Conservation (phyloP, 148 eudicot species). For the Linanthus parryae region DNA sequence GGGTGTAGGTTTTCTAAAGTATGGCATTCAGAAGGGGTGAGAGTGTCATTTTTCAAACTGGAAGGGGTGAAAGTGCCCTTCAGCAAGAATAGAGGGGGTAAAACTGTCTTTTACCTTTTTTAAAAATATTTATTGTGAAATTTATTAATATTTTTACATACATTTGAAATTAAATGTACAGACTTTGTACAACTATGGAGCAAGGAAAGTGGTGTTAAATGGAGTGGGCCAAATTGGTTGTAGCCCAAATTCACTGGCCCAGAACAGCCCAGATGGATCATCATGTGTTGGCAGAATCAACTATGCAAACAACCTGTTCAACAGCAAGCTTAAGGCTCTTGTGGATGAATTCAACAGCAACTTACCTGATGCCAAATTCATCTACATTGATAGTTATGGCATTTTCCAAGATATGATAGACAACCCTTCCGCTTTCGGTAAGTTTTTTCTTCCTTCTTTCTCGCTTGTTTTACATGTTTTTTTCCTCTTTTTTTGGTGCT, state of each 20-base stretch:
- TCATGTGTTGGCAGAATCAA: slow-evolving; percentile 7
- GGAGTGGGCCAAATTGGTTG: slow-evolving; percentile 31
- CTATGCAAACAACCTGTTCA: slow-evolving; percentile 36
- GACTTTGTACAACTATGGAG: slow-evolving; percentile 38
- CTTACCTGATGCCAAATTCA: slow-evolving; percentile 25
- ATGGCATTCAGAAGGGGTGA: too few species aligned
- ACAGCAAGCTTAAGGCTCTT: slow-evolving; percentile 26
- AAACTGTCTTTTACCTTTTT: too few species aligned
- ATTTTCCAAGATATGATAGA: slow-evolving; percentile 33
- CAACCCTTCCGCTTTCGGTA: slow-evolving; percentile 26
- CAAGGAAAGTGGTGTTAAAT: slow-evolving; percentile 39
- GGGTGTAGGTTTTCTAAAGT: too few species aligned
- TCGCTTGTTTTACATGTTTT: too few species aligned
- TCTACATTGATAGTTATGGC: slow-evolving; percentile 40
- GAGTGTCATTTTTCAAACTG: too few species aligned
- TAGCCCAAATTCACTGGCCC: neutral
- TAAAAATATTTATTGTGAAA: too few species aligned
- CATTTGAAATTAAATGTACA: too few species aligned
- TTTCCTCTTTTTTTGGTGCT: too few species aligned
- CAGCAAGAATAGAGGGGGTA: too few species aligned
- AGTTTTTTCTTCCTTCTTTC: neutral
- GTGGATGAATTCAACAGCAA: slow-evolving; percentile 34
- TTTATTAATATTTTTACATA: too few species aligned
- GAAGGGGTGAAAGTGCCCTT: too few species aligned
- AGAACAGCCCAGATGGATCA: neutral